Conservation (phyloP, 2,329 filamentous ascomycete species). For the Myriosclerotinia curreyana region DNA sequence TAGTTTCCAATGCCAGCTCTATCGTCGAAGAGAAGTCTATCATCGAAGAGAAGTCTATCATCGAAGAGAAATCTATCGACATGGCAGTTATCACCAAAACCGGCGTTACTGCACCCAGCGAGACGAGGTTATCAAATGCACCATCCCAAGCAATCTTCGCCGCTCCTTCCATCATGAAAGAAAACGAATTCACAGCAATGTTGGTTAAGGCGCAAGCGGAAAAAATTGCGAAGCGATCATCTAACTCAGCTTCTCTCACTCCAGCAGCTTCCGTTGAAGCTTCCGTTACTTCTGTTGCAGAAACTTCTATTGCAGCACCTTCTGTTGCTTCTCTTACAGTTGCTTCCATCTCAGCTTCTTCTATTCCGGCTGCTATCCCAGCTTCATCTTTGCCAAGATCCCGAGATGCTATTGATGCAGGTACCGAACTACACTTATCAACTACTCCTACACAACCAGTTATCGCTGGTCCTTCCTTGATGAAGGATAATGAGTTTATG, state of each 20-base stretch:
- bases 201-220: background rate
- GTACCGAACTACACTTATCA: background rate
- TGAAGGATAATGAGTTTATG: constrained; percentile 16
- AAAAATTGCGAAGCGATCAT: background rate
- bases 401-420: background rate
- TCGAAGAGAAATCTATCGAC: background rate
- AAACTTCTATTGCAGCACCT: background rate
- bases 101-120: background rate
- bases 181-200: background rate
- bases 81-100: background rate
- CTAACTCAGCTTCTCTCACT: background rate
- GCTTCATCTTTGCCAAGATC: background rate
- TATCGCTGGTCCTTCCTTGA: background rate
- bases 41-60: background rate
- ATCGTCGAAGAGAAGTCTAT: background rate
- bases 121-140: background rate
- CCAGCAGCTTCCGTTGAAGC: background rate
- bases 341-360: background rate
- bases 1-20: background rate
- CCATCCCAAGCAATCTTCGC: background rate
- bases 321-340: background rate
- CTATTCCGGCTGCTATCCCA: background rate
- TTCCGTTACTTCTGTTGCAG: background rate
- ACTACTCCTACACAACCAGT: too few relatives aligned
- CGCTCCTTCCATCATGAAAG: background rate